Percentiles rank a stretch among this genome's conserved stretches.
These are phyloP conservation scores for Penicillium griseofulvum DNA, from an alignment of 2,329 filamentous ascomycete genomes.

Conservation along the genomic window DNA sequence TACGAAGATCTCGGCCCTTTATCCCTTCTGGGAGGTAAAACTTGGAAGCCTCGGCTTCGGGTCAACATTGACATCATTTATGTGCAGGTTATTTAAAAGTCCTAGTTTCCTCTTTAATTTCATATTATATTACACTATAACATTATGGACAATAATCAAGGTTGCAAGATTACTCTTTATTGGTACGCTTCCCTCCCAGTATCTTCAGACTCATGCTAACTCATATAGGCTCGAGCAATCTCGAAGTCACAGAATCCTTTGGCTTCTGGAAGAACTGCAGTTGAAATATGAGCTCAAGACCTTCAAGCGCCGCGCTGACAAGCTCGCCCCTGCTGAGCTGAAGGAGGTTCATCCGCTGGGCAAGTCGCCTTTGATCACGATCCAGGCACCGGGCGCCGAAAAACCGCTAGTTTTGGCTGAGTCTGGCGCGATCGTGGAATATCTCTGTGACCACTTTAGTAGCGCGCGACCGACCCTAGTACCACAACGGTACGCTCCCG, in stretches of 20 bases:
- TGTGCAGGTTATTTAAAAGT: background rate
- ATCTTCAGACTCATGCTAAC: background rate
- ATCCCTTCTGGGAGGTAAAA: background rate
- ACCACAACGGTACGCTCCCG: conserved; percentile 51
- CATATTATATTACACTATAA: background rate
- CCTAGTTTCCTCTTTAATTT: background rate
- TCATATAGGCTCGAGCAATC: conserved; percentile 72
- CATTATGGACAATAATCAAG: conserved; percentile 27
- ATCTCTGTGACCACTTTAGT: conserved; percentile 69
- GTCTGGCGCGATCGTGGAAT: conserved; percentile 77
- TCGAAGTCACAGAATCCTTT: conserved; percentile 77
- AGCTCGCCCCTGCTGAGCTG: conserved; percentile 72
- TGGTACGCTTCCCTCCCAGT: conserved; percentile 48
- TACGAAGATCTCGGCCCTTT: background rate
- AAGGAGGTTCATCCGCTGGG: conserved; percentile 79
- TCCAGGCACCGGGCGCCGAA: conserved; percentile 50
- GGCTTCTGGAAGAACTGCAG: conserved; percentile 80
- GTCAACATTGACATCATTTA: conserved; percentile 5
- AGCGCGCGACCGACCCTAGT: conserved; percentile 40
- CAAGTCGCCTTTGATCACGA: conserved; percentile 75
- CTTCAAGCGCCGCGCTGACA: conserved; percentile 66
- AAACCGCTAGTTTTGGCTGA: conserved; percentile 70
- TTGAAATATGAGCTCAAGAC: conserved; percentile 76
- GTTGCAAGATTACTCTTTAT: conserved; percentile 60
- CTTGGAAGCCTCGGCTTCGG: background rate